phyloP scores from a whole-genome alignment of 305 asterid genomes.

The Fraxinus albicans region DNA sequence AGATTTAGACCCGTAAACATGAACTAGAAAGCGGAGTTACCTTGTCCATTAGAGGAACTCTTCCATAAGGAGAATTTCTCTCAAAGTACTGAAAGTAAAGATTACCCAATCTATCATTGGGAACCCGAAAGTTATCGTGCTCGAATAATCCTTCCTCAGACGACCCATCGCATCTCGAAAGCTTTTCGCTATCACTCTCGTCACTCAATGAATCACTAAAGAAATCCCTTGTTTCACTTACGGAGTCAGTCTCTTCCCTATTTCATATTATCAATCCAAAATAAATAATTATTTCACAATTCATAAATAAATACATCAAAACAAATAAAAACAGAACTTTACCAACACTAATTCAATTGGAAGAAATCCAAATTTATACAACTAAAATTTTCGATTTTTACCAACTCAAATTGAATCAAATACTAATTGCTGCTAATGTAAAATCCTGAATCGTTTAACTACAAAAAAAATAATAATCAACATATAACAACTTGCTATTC shows the following conservation, averaged over 20 bases:
- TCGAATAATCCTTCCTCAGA: slow-evolving; percentile 84
- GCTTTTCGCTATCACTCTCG: slow-evolving; percentile 90
- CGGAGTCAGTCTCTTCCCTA: slow-evolving; percentile 83
- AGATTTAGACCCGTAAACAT: background rate
- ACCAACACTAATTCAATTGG: background rate
- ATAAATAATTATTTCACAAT: background rate
- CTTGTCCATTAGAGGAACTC: slow-evolving; percentile 91
- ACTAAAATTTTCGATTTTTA: background rate
- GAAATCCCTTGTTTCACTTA: slow-evolving; percentile 81
- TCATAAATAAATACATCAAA: background rate
- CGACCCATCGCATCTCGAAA: slow-evolving; percentile 91
- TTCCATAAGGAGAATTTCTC: slow-evolving; percentile 82
- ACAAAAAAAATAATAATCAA: background rate
- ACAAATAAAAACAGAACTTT: background rate
- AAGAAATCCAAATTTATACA: background rate
- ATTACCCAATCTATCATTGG: slow-evolving; percentile 79
- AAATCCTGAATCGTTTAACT: background rate
- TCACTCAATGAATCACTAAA: slow-evolving; percentile 88
- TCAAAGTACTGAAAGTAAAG: slow-evolving; percentile 85
- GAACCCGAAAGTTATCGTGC: slow-evolving; percentile 60
- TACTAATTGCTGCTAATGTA: background rate
- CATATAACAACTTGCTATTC: background rate
- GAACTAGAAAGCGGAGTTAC: slow-evolving; percentile 27
- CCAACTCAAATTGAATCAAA: background rate
- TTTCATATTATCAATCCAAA: background rate